Percentiles rank a stretch among this genome's conserved stretches.
Evolutionary conservation across 345 rosid species (phyloP).

Genomic region (Citrus cavaleriei): DNA sequence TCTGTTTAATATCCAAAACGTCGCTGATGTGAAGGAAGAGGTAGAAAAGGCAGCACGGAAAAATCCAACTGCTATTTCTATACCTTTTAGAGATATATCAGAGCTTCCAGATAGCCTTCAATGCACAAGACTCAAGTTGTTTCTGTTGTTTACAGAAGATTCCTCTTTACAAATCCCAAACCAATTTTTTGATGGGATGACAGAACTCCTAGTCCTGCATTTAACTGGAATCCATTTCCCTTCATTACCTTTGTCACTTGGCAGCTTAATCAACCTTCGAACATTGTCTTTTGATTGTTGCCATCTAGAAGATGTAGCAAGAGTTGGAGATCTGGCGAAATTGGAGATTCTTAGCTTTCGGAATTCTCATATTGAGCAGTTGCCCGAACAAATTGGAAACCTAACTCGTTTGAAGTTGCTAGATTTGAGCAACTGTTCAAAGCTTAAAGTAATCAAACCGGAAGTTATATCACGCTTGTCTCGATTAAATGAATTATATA

Average conservation of each 20-base stretch:
- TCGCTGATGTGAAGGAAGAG: not conserved
- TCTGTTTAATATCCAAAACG: not conserved
- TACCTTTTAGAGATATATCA: not conserved
- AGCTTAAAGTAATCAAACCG: not conserved
- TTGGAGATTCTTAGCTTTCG: not conserved
- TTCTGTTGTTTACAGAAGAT: not conserved
- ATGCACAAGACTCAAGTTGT: not conserved
- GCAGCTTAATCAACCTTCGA: not conserved
- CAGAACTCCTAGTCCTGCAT: slow-evolving; percentile 11
- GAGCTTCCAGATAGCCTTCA: not conserved
- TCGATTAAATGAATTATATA: not conserved
- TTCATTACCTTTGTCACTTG: slow-evolving; percentile 13
- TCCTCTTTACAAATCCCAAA: not conserved
- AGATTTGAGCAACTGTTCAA: not conserved
- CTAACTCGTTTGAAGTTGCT: not conserved
- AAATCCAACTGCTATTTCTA: not conserved
- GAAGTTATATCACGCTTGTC: not conserved
- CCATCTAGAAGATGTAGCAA: not conserved
- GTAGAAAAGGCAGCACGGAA: not conserved
- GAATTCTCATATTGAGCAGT: not conserved
- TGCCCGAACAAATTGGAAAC: slow-evolving; percentile 10
- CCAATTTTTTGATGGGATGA: not conserved
- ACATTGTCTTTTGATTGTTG: slow-evolving; percentile 6
- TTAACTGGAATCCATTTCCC: not conserved
- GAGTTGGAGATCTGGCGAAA: not conserved